Evolutionary conservation across 176 grass and related monocot species (phyloP), one percentile per base, ranked within the genome.

Genomic region (Oryza coarctata): DNA sequence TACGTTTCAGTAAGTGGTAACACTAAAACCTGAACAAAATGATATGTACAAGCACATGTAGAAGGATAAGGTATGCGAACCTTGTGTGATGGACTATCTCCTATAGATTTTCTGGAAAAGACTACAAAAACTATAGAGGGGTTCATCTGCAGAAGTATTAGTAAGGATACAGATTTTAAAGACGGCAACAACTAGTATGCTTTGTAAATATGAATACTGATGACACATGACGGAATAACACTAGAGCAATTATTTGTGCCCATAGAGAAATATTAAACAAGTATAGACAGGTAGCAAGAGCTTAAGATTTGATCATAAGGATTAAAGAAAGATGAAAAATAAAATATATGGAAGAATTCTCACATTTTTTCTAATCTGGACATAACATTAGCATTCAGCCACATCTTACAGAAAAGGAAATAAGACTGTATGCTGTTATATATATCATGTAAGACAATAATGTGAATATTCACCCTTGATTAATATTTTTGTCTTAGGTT

Each of bases 111-210:
- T 82, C 74, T 71, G 52, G 17, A 63, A 82, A 82, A 8, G 63
- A 25, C 35, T 22, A 7, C 35, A 10, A 68, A 66, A 87, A 31
- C 29, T 32, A 14, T 55, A n/a, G 50, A 75, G 14, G n/a, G 69
- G 36, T 82, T 76, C 49, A 38, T 38, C 35, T 57, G 27, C 23
- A 36, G n/a, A 70, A 70, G 15, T 28, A 22, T 74, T 68, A 12
- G 20, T 32, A 36, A 77, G 9, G 50, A 61, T 61, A 40, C 14
- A 35, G 63, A 81, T 68, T 86, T 74, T 75, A 65, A 44, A 45
- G 71, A 55, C 66, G 41, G 20, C 29, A 35, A 32, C 26, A 68
- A 26, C 22, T 61, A 81, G 33, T 61, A 22, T 62, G 25, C 25
- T 41, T 25, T 28, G 27, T 63, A 30, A 52, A 57, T 83, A 17